Evolutionary conservation across 192 early-diverging fungal species (phyloP), one percentile per base, ranked within the genome.

Genomic region (Rhizophagus sp.): DNA sequence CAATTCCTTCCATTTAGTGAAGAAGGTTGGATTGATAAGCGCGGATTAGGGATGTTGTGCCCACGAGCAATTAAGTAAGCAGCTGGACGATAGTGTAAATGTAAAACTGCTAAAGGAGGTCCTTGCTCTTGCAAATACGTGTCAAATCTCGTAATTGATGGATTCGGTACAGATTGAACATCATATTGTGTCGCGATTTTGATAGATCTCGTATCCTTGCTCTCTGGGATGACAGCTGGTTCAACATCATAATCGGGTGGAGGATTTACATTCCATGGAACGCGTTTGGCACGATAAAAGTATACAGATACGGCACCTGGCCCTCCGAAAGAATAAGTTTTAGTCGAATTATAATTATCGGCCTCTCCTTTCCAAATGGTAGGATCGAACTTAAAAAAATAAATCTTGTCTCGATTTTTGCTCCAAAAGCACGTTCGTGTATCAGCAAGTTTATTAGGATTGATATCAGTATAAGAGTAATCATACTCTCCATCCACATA

Each of bases 51-150:
- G 13, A 67, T 33, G 25, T 47, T 39, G 44, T 71, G 69, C 2
- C 69, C 69, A 24, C 69, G 69, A 17, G 22, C n/a, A 9, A 39
- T 41, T 24, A 47, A 47, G 22, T 39, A 71, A 47, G 69, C 69
- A n/a, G 69, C 69, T 47, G 69, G 27, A 41, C 41, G 69, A 71
- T 71, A 71, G 22, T 71, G 36, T 19, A 71, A 13, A 71, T 71
- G 69, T 24, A 71, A n/a, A 24, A 47, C 69, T 22, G 69, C 69
- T 17, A 71, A 47, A n/a, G 69, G 69, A 22, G 7, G 8, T 24
- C 69, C 69, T 47, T 71, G 15, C 13, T 71, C 68, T 70, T 70
- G 68, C 11, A 70, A 41, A 70, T 70, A 70, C 22, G 68, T 70
- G 12, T 41, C 36, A 70, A 41, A 70, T 70, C n/a, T 36, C n/a